Evolutionary conservation across 768 basidiomycete species (phyloP).

Genomic region (Myochromella boudieri): DNA sequence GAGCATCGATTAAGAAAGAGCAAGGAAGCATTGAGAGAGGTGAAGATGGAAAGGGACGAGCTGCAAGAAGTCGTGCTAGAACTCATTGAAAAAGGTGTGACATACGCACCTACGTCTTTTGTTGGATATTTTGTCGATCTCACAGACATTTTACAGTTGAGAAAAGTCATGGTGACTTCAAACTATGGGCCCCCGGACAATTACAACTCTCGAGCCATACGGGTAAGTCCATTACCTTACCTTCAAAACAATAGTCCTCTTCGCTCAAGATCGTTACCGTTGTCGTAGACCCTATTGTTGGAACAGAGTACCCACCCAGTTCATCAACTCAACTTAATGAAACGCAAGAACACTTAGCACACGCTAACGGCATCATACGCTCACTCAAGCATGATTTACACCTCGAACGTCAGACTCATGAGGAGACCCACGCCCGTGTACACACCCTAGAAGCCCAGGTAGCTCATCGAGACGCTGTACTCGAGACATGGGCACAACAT

Average conservation of each 20-base stretch:
- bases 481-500: constrained; percentile 27
- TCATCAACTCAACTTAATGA: background rate
- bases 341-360: constrained; percentile 12
- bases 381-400: constrained; percentile 36
- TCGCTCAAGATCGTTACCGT: too few species aligned
- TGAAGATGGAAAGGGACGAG: constrained; percentile 45
- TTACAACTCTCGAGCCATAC: constrained; percentile 36
- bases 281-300: too few species aligned
- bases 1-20: constrained; percentile 7
- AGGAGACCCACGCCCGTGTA: constrained; percentile 31
- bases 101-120: background rate
- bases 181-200: constrained; percentile 42
- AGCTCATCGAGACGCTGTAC: constrained; percentile 48
- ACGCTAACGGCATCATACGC: constrained; percentile 37
- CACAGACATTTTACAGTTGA: constrained; percentile 25
- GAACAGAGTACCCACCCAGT: background rate
- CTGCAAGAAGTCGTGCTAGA: constrained; percentile 44
- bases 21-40: constrained; percentile 2
- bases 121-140: background rate
- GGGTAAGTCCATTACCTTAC: constrained; percentile 32
- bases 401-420: constrained; percentile 39
- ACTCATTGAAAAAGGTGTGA: constrained; percentile 52
- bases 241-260: background rate
- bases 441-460: constrained; percentile 46
- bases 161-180: constrained; percentile 38